Conservation (phyloP, 2,329 filamentous ascomycete genomes). For the Claviceps africana region DNA sequence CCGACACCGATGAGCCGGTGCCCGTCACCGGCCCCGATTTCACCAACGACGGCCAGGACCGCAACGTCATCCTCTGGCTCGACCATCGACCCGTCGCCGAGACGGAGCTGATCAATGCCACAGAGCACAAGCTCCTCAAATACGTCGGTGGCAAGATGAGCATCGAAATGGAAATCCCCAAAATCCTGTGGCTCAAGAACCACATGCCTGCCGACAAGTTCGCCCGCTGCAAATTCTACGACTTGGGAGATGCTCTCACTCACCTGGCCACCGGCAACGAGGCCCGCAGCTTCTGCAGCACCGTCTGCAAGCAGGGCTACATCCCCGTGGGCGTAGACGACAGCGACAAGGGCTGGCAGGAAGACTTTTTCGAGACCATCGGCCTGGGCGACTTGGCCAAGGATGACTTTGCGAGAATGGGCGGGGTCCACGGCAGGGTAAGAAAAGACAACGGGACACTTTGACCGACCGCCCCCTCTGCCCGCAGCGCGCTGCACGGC, state of each 20-base stretch:
- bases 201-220: constrained; percentile 91
- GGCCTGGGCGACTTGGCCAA: constrained; percentile 73
- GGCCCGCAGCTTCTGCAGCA: constrained; percentile 85
- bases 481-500: background rate
- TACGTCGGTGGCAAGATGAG: constrained; percentile 98
- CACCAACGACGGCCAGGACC: constrained; percentile 59
- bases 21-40: constrained; percentile 84
- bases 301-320: constrained; percentile 93
- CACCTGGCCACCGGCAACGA: constrained; percentile 89
- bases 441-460: background rate
- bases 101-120: constrained; percentile 85
- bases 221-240: constrained; percentile 90
- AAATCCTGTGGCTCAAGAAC: constrained; percentile 96
- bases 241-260: constrained; percentile 82
- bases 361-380: constrained; percentile 79
- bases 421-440: constrained; percentile 87
- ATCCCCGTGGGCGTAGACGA: constrained; percentile 95
- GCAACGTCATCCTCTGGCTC: constrained; percentile 94
- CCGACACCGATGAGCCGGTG: constrained; percentile 81
- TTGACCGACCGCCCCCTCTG: background rate
- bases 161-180: constrained; percentile 98
- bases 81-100: constrained; percentile 87
- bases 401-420: constrained; percentile 84
- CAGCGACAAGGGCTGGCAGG: constrained; percentile 95
- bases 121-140: constrained; percentile 78